Base-by-base conservation (phyloP, 2,329 filamentous ascomycete genomes). In the Alternaria triticina region DNA sequence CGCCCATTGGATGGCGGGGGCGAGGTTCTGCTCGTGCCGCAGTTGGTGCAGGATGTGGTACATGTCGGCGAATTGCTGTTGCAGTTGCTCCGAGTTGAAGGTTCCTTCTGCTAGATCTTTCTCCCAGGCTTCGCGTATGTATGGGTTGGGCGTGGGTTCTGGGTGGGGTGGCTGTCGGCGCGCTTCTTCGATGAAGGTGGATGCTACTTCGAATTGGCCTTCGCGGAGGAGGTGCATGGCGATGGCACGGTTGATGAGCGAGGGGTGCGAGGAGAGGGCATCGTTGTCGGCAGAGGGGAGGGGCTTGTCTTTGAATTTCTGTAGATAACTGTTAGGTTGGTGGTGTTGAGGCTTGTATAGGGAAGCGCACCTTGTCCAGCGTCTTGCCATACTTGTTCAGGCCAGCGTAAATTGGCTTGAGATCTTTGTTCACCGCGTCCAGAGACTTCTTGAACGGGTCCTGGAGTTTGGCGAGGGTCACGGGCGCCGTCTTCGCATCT, bases 201-300 rank as follows among this genome's bases (percentile, higher is more conserved):
- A 89, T 12, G 95, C 95, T 3, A 97, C 94, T 22, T 86, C 86
- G 79, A 99, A 99, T 76, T 97, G 92, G 52, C 96, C 96, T 82
- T 98, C 95, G 44, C 96, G 92, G 43, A 99, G 86, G 22, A 99
- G 87, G 77, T 99, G 96, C 94, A 98, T 97, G 10, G 92, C 92
- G 71, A 99, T 96, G 7, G 96, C 95, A 60, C 94, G 89, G 81
- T 97, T 96, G 76, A 98, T 93, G 12, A 97, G 85, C 15, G 86
- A 84, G 5, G 91, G 87, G 69, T 96, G 89, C 20, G 90, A 87
- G 2, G 88, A 89, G 79, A 97, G 89, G 33, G 90, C 91, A 80
- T 97, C 93, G 73, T 93, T 90, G 61, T 94, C 91, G 74, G 89
- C 91, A 13, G 90, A 91, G 0, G 95, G 88, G 13, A 91, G 84